Conservation (phyloP, 345 rosid genomes). For the Pistacia atlantica region DNA sequence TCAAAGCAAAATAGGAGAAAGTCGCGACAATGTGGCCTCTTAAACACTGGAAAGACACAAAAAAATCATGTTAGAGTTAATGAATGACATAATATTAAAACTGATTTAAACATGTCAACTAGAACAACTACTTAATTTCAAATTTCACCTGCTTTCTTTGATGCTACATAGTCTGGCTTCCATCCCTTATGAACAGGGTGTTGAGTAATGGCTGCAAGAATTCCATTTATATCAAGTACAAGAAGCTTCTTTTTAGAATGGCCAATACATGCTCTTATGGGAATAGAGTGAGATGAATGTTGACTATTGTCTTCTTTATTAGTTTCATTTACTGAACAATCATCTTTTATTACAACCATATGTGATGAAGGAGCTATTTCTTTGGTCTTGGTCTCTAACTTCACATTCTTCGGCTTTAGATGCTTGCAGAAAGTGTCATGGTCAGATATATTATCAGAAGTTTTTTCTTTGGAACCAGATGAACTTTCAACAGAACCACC, state of each 20-base stretch:
- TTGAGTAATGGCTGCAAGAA: constrained; percentile 65
- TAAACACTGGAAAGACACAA: constrained; percentile 51
- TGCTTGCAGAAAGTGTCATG: constrained; percentile 15
- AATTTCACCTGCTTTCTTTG: constrained; percentile 60
- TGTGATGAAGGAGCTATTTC: constrained; percentile 21
- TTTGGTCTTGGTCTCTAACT: constrained; percentile 24
- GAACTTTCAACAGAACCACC: not conserved
- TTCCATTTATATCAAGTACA: constrained; percentile 83
- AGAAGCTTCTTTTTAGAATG: constrained; percentile 61
- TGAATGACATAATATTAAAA: constrained; percentile 2
- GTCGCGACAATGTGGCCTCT: constrained; percentile 64
- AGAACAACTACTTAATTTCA: not conserved
- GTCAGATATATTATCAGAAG: not conserved
- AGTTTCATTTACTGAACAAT: constrained; percentile 10
- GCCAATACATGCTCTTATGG: constrained; percentile 27
- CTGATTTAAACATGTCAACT: not conserved
- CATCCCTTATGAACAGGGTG: constrained; percentile 12
- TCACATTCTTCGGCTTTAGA: constrained; percentile 17
- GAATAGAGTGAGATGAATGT: constrained; percentile 17
- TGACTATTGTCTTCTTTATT: constrained; percentile 22
- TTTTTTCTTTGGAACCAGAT: not conserved
- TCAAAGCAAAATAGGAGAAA: constrained; percentile 81
- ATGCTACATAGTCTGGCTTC: constrained; percentile 46
- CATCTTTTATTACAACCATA: constrained; percentile 16
- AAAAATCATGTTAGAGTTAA: constrained; percentile 11